Percentiles rank a stretch among this genome's conserved stretches.
Evolutionary conservation across 179 eudicot species (phyloP).

Genomic region (Patellifolia procumbens): DNA sequence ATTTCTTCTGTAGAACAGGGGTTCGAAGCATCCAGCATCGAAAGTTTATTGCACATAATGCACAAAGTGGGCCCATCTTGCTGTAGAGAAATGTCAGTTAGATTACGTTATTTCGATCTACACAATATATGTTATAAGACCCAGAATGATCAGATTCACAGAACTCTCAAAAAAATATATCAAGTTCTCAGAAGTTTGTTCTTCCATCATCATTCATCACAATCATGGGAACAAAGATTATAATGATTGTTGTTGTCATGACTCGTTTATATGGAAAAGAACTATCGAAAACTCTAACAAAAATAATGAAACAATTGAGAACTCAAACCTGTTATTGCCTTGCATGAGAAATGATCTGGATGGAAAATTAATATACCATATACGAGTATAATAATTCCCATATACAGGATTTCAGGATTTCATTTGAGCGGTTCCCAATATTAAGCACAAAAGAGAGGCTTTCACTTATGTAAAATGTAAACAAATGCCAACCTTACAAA

Average conservation of each 20-base stretch:
- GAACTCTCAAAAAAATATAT: no score
- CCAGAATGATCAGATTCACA: not conserved
- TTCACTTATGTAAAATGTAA: not conserved
- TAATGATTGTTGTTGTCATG: not conserved
- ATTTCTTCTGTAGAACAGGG: not conserved
- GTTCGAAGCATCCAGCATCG: not conserved
- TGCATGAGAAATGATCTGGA: not conserved
- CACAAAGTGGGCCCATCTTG: not conserved
- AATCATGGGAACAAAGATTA: not conserved
- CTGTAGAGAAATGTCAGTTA: not conserved
- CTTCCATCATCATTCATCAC: not conserved
- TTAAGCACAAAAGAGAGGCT: not conserved
- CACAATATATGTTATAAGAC: not conserved
- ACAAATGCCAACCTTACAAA: not conserved
- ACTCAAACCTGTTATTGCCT: not conserved
- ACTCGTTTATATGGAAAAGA: not conserved
- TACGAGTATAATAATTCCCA: not conserved
- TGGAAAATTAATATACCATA: not conserved
- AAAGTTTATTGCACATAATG: constrained; percentile 1
- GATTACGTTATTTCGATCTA: not conserved
- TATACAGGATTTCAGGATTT: not conserved
- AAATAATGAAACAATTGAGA: not conserved
- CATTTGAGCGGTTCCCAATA: not conserved
- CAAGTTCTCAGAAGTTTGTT: not conserved
- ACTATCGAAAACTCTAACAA: not conserved